A percentile compares a stretch with the other conserved stretches of the same genome.
Conservation (phyloP, 1,284 basidiomycete species). For the Gymnopus androsaceus region DNA sequence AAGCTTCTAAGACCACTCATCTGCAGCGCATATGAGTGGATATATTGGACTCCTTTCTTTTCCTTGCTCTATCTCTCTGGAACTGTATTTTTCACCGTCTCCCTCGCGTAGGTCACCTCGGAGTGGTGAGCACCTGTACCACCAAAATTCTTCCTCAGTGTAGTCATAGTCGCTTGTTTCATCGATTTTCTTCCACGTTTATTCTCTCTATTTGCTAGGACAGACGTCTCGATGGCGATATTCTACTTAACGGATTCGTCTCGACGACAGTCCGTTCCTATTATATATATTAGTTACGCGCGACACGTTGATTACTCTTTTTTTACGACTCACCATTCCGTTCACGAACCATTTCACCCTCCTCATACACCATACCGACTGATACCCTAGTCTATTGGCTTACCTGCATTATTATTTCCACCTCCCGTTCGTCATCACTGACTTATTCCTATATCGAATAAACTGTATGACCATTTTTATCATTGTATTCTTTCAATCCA, state of each 20-base stretch:
- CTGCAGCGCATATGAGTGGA: conserved; percentile 20
- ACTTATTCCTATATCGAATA: conserved; percentile 15
- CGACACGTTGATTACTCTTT: conserved; percentile 17
- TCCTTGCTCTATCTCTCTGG: background rate
- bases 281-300: conserved; percentile 17
- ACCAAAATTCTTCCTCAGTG: conserved; percentile 13
- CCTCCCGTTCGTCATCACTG: conserved; percentile 5
- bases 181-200: conserved; percentile 2
- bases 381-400: conserved; percentile 9
- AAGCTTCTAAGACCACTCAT: conserved; percentile 20
- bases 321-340: conserved; percentile 17
- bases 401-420: background rate
- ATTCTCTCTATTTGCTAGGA: conserved; percentile 4
- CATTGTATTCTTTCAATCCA: background rate
- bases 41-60: conserved; percentile 11
- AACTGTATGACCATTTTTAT: conserved; percentile 6
- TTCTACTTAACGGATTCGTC: conserved; percentile 11
- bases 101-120: background rate
- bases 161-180: conserved; percentile 17
- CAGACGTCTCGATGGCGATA: conserved; percentile 10
- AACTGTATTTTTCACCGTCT: background rate
- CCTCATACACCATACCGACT: background rate
- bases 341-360: conserved; percentile 14
- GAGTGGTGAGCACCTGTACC: conserved; percentile 8
- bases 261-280: conserved; percentile 11